Evolutionary conservation across 768 basidiomycete species (phyloP).

Genomic region (Floccularia luteovirens): DNA sequence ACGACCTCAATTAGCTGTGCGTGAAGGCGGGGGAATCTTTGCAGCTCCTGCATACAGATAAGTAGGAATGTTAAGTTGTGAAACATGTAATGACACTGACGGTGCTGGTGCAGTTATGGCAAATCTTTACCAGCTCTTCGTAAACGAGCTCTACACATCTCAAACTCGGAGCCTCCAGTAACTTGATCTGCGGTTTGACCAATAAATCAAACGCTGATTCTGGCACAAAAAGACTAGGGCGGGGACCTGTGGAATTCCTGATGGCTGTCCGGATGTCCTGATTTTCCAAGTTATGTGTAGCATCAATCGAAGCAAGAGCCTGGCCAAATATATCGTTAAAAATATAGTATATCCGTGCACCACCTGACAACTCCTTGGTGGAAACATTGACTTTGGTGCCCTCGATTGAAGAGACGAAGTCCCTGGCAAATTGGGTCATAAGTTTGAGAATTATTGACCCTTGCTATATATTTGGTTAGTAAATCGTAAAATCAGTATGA

Average conservation of each 20-base stretch:
- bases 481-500: conserved; percentile 5
- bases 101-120: conserved; percentile 92
- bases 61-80: not conserved
- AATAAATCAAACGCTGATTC: conserved; percentile 95
- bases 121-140: conserved; percentile 98
- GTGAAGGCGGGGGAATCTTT: conserved; percentile 91
- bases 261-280: conserved; percentile 98
- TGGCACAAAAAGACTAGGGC: conserved; percentile 94
- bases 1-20: conserved; percentile 93
- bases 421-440: conserved; percentile 98
- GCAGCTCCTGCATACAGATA: conserved; percentile 60
- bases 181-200: conserved; percentile 97
- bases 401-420: conserved; percentile 96
- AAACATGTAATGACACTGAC: conserved; percentile 35
- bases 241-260: conserved; percentile 93
- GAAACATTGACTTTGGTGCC: conserved; percentile 95
- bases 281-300: conserved; percentile 84
- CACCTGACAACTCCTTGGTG: conserved; percentile 96
- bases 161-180: conserved; percentile 89
- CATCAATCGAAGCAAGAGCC: conserved; percentile 84
- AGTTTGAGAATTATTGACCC: conserved; percentile 86
- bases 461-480: conserved; percentile 38
- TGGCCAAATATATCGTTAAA: conserved; percentile 98
- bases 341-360: conserved; percentile 98
- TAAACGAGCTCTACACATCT: conserved; percentile 98